phyloP scores from a whole-genome alignment of 2,329 filamentous ascomycete genomes.

The Fusarium decemcellulare region DNA sequence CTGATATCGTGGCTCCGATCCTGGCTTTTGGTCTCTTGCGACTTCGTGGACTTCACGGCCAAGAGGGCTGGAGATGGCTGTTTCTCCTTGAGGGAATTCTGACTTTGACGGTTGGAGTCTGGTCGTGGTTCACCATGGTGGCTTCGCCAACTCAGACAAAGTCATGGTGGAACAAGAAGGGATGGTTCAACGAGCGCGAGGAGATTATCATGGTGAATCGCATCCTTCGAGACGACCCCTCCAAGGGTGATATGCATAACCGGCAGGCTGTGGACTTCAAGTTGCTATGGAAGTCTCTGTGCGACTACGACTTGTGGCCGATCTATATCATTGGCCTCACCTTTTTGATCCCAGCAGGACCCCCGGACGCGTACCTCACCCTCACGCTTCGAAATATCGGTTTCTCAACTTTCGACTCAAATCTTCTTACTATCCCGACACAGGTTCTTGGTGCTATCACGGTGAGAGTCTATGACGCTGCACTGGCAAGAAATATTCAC shows the following conservation, averaged over 20 bases:
- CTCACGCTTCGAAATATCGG: constrained; percentile 50
- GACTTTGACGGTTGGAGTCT: constrained; percentile 46
- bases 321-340: constrained; percentile 66
- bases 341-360: constrained; percentile 62
- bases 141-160: constrained; percentile 59
- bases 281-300: constrained; percentile 64
- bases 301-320: constrained; percentile 71
- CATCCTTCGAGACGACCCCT: constrained; percentile 68
- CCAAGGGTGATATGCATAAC: constrained; percentile 73
- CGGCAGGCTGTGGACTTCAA: constrained; percentile 60
- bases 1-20: constrained; percentile 38
- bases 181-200: constrained; percentile 57
- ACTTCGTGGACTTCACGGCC: constrained; percentile 40
- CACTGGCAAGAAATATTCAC: background rate
- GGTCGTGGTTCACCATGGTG: constrained; percentile 46
- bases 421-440: constrained; percentile 30
- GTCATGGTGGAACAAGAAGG: constrained; percentile 66
- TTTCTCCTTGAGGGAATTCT: constrained; percentile 62
- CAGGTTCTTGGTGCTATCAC: constrained; percentile 23
- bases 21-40: constrained; percentile 44
- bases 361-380: constrained; percentile 66
- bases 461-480: background rate
- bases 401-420: constrained; percentile 54
- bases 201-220: constrained; percentile 72
- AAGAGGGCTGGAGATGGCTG: constrained; percentile 45